Conservation (phyloP, 169 alveolate genomes). For the Theileria parva region DNA sequence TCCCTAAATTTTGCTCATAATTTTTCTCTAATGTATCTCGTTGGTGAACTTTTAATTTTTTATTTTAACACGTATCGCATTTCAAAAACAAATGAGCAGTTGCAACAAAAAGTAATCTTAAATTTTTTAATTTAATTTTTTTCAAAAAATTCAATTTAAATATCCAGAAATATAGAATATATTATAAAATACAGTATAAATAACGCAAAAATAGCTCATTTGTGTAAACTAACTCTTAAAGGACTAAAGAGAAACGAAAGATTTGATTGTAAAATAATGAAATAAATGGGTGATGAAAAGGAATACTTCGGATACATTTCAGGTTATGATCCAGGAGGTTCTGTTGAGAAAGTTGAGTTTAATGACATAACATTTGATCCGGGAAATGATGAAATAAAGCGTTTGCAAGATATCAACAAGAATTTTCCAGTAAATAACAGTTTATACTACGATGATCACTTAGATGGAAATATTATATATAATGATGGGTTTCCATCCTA, state of each 20-base stretch:
- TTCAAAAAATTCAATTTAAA: neutral
- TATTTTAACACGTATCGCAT: neutral
- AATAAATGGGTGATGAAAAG: neutral
- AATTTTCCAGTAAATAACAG: neutral
- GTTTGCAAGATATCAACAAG: neutral
- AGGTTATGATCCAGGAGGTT: neutral
- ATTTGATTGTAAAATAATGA: neutral
- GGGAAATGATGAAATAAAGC: neutral
- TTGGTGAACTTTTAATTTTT: neutral
- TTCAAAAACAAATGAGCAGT: neutral
- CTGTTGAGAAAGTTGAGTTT: neutral
- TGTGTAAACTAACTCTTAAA: neutral
- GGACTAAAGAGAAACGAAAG: neutral
- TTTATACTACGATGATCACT: neutral
- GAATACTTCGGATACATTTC: neutral
- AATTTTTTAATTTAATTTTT: neutral
- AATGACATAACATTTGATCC: neutral
- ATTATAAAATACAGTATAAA: neutral
- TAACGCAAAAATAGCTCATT: neutral
- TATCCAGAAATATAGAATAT: neutral
- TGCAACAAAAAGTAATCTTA: neutral
- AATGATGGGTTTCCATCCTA: constrained; percentile 1
- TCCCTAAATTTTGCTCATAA: constrained; percentile 25
- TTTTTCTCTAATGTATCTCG: neutral
- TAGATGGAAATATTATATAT: neutral